Percentiles rank a stretch among this genome's conserved stretches.
These are phyloP conservation scores for Talaromyces islandicus DNA, from an alignment of 2,329 filamentous ascomycete species.

Conservation along the genomic window DNA sequence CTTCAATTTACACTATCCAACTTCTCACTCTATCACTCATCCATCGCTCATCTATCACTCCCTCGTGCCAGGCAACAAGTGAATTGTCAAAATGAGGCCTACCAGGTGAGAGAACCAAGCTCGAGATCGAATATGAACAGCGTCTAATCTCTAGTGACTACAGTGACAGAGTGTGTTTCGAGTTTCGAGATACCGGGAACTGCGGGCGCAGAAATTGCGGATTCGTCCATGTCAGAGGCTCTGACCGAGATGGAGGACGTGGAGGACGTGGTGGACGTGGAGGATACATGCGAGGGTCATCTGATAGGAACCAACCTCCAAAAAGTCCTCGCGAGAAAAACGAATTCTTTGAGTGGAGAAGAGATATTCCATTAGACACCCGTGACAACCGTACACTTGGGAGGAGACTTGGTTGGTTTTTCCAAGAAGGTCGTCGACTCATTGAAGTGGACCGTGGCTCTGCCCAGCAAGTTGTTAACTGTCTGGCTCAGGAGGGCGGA, in stretches of 20 bases:
- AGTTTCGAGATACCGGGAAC: background rate
- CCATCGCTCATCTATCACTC: background rate
- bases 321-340: background rate
- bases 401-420: conserved; percentile 15
- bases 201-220: conserved; percentile 3
- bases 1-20: too few relatives aligned
- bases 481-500: conserved; percentile 24
- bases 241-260: background rate
- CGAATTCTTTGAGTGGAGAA: background rate
- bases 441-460: conserved; percentile 17
- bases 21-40: background rate
- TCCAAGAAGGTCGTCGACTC: conserved; percentile 19
- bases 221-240: background rate
- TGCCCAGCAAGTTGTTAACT: conserved; percentile 23
- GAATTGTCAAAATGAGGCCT: background rate
- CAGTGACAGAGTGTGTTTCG: background rate
- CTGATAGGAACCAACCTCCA: background rate
- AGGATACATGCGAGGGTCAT: background rate
- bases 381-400: background rate
- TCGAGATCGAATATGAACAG: background rate
- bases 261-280: background rate
- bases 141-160: background rate
- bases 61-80: background rate
- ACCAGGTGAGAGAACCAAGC: background rate
- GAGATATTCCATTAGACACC: background rate